Conservation (phyloP, 208 protist genomes). For the Acanthamoeba culbertsoni region DNA sequence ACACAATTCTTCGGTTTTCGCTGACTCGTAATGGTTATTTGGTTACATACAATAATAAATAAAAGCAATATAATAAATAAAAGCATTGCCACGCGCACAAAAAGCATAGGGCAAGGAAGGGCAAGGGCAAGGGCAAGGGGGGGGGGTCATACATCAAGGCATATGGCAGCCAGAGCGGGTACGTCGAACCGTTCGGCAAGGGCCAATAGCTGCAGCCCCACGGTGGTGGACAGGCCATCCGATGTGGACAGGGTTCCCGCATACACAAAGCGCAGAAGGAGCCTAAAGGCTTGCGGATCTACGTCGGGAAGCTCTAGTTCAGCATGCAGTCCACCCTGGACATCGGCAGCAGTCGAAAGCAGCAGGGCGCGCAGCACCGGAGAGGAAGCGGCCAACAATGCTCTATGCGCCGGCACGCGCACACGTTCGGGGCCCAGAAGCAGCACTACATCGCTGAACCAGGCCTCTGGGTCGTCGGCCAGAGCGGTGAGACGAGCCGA, state of each 20-base stretch:
- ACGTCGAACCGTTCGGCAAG: constrained; percentile 14
- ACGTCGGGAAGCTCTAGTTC: not conserved
- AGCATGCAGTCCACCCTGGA: too few relatives aligned
- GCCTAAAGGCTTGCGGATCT: not conserved
- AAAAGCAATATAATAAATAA: not conserved
- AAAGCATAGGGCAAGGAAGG: too few relatives aligned
- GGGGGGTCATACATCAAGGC: not conserved
- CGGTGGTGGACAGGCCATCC: not conserved
- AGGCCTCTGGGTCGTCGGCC: not conserved
- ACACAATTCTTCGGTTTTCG: not conserved
- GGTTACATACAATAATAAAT: not conserved
- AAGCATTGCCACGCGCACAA: too few relatives aligned
- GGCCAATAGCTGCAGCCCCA: not conserved
- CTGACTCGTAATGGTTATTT: not conserved
- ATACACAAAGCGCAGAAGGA: not conserved
- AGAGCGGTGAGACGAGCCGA: not conserved
- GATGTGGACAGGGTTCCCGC: not conserved
- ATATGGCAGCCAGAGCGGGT: not conserved
- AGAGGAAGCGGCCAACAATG: not conserved
- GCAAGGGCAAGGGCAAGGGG: not conserved
- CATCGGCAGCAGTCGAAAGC: not conserved
- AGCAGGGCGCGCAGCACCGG: not conserved
- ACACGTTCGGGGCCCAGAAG: not conserved
- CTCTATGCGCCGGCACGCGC: not conserved
- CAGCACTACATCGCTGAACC: not conserved